phyloP scores from a whole-genome alignment of 495 filamentous ascomycete genomes.

The Acidomyces sp. region DNA sequence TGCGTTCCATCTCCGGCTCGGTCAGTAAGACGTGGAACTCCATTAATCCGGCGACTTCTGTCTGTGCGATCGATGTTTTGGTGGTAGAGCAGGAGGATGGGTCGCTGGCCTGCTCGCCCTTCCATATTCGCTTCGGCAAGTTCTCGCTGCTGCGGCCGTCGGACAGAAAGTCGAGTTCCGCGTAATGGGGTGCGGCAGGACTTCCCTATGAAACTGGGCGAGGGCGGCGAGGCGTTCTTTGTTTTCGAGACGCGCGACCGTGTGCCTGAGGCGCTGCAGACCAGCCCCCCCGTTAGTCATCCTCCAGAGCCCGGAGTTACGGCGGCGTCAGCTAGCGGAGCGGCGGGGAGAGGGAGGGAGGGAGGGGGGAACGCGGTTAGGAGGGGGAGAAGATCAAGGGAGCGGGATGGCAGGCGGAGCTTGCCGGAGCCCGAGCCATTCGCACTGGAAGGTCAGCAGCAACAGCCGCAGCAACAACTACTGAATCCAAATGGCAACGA shows the following conservation, averaged over 20 bases:
- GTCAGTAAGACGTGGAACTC: slow-evolving; percentile 99
- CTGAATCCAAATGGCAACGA: no score
- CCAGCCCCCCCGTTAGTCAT: slow-evolving; percentile 84
- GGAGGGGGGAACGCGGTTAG: no score
- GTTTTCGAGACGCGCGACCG: slow-evolving; percentile 87
- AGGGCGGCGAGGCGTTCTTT: slow-evolving; percentile 96
- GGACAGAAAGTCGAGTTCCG: slow-evolving; percentile 97
- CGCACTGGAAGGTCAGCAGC: slow-evolving; percentile 43
- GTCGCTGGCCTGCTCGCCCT: slow-evolving; percentile 80
- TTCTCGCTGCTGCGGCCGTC: slow-evolving; percentile 89
- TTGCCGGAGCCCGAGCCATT: slow-evolving; percentile 76
- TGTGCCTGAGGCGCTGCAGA: slow-evolving; percentile 82
- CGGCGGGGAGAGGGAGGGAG: no score
- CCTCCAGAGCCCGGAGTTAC: no score
- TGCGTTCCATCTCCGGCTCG: slow-evolving; percentile 85
- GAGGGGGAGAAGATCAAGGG: no score
- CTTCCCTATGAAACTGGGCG: slow-evolving; percentile 96
- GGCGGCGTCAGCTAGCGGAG: no score
- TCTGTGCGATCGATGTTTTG: slow-evolving; percentile 96
- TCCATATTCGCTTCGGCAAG: slow-evolving; percentile 98
- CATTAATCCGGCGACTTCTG: slow-evolving; percentile 94
- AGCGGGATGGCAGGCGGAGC: slow-evolving; percentile 26
- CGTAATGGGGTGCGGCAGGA: slow-evolving; percentile 86
- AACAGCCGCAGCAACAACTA: background rate
- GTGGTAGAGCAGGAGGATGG: slow-evolving; percentile 96